Percentiles rank a stretch among this genome's conserved stretches.
These are phyloP conservation scores for Solanum verrucosum DNA, from an alignment of 257 asterid genomes.

Conservation along the genomic window DNA sequence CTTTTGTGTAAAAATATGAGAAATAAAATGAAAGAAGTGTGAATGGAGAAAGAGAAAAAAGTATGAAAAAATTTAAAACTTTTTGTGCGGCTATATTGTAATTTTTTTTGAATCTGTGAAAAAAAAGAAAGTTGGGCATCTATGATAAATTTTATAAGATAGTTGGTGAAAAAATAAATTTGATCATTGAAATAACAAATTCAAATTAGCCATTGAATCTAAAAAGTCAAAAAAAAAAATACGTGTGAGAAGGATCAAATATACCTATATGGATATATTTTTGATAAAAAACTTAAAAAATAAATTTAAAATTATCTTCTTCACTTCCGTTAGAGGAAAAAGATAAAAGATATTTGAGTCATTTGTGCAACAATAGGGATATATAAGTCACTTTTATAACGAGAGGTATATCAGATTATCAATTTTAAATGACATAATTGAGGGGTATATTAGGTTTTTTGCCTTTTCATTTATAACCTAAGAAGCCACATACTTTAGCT, in stretches of 20 bases:
- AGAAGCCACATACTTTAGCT: not conserved
- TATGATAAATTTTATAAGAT: no score
- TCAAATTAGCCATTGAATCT: not conserved
- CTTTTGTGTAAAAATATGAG: not conserved
- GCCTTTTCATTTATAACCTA: not conserved
- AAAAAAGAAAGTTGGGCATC: not conserved
- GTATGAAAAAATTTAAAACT: not conserved
- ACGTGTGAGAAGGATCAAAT: not conserved
- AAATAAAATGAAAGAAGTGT: no score
- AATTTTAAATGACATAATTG: not conserved
- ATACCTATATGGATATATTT: not conserved
- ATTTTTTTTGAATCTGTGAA: not conserved
- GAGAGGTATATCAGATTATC: not conserved
- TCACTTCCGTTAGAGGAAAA: not conserved
- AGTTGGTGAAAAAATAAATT: not conserved
- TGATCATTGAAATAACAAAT: not conserved
- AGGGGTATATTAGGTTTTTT: not conserved
- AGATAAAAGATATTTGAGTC: not conserved
- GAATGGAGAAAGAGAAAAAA: not conserved
- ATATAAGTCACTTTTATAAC: not conserved
- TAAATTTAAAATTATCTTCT: no score
- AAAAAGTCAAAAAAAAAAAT: not conserved
- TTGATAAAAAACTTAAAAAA: no score
- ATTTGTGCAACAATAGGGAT: not conserved
- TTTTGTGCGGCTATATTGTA: not conserved